Percentiles rank a stretch among this genome's conserved stretches.
Conservation (phyloP, 331 rosid genomes). For the Malus hybrid region DNA sequence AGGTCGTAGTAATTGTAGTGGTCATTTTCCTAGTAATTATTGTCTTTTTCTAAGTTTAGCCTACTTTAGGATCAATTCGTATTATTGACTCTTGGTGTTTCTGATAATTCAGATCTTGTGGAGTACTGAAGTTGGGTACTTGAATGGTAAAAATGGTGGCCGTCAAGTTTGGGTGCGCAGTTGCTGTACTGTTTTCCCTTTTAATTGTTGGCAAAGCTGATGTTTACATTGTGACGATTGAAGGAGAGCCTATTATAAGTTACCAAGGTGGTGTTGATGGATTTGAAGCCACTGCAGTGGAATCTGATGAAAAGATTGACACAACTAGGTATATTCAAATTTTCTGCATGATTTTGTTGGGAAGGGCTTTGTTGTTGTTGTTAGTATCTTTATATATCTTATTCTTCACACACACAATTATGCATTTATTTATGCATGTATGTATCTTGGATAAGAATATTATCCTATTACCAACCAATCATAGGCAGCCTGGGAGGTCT, state of each 20-base stretch:
- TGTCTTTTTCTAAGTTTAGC: background rate
- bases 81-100: constrained; percentile 7
- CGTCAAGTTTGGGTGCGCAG: constrained; percentile 20
- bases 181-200: constrained; percentile 32
- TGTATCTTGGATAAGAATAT: background rate
- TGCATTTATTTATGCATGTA: background rate
- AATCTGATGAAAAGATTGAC: constrained; percentile 83
- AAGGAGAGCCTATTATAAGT: constrained; percentile 93
- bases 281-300: constrained; percentile 92
- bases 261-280: constrained; percentile 78
- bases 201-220: constrained; percentile 46
- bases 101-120: constrained; percentile 44
- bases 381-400: background rate
- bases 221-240: constrained; percentile 77
- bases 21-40: background rate
- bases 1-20: background rate
- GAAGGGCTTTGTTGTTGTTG: too few relatives aligned
- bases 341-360: background rate
- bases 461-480: constrained; percentile 7
- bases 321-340: constrained; percentile 57
- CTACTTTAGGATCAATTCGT: background rate
- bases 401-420: background rate
- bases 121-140: constrained; percentile 24
- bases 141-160: constrained; percentile 38
- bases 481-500: background rate